A percentile compares a stretch with the other conserved stretches of the same genome.
Evolutionary conservation across 1,139 yeast species (phyloP).

Genomic region (Hemisphaericaspora xylanilytica): DNA sequence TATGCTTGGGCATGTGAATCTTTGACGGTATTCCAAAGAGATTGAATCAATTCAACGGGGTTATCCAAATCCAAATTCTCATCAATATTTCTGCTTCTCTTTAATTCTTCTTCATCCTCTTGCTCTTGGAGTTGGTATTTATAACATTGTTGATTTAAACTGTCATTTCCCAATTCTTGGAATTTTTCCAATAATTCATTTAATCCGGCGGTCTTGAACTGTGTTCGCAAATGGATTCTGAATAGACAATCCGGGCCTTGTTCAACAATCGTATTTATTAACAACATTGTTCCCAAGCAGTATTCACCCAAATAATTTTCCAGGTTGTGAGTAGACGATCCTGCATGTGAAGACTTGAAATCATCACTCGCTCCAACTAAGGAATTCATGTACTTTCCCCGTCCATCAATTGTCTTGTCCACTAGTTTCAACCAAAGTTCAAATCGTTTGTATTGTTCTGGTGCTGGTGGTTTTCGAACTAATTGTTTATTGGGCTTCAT

Average conservation of each 20-base stretch:
- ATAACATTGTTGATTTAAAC: conserved; percentile 62
- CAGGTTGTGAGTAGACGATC: conserved; percentile 36
- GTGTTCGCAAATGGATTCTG: conserved; percentile 74
- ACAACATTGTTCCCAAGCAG: conserved; percentile 71
- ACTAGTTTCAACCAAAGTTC: conserved; percentile 84
- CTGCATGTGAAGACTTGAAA: conserved; percentile 53
- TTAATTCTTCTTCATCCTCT: conserved; percentile 66
- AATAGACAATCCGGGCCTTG: conserved; percentile 64
- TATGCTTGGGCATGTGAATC: conserved; percentile 72
- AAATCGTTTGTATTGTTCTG: conserved; percentile 53
- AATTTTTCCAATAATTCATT: conserved; percentile 61
- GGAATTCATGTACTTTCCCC: conserved; percentile 82
- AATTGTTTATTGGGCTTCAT: conserved; percentile 19
- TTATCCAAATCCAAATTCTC: conserved; percentile 65
- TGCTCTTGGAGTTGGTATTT: conserved; percentile 66
- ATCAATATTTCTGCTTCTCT: conserved; percentile 58
- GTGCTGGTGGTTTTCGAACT: conserved; percentile 41
- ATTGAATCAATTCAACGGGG: conserved; percentile 68
- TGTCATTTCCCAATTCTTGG: conserved; percentile 59
- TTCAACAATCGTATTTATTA: conserved; percentile 69
- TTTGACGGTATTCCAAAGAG: conserved; percentile 69
- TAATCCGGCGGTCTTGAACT: conserved; percentile 75
- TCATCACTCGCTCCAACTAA: conserved; percentile 95
- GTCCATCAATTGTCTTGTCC: conserved; percentile 74
- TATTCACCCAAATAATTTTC: conserved; percentile 80